Conservation (phyloP, 306 rosid species). For the Cucurbita pepo region DNA sequence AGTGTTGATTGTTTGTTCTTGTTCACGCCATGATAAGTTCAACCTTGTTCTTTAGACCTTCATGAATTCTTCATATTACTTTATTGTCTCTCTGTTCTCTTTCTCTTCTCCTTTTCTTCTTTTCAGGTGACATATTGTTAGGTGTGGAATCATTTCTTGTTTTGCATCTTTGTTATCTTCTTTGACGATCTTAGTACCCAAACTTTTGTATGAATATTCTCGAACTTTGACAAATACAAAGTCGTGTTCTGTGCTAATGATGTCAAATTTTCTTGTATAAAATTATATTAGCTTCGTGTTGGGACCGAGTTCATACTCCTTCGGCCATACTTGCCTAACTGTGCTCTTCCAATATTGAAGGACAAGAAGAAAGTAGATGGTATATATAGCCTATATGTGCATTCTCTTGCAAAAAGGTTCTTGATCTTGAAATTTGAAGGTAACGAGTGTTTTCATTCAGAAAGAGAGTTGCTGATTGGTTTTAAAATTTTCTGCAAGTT, state of each 20-base stretch:
- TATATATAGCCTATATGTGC: no score
- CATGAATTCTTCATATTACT: neutral
- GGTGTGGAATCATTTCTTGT: neutral
- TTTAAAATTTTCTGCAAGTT: no score
- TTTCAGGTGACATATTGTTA: neutral
- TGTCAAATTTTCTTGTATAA: no score
- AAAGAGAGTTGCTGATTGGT: no score
- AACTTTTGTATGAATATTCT: neutral
- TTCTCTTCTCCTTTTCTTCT: neutral
- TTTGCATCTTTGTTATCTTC: neutral
- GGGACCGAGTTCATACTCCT: no score
- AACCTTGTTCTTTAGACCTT: neutral
- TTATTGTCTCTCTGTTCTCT: neutral
- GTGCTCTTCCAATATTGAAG: no score
- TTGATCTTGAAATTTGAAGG: no score
- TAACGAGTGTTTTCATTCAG: no score
- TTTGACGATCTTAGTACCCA: neutral
- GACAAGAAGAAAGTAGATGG: no score
- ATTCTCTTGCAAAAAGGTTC: no score
- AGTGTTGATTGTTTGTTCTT: neutral
- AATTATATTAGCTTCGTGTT: no score
- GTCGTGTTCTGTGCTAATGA: slow-evolving; percentile 9
- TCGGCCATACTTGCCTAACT: no score
- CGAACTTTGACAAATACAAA: neutral
- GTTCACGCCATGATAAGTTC: neutral